A percentile compares a stretch with the other conserved stretches of the same genome.
These are phyloP conservation scores for Pseudogymnoascus sp. DNA, from an alignment of 2,329 filamentous ascomycete genomes.

Conservation along the genomic window DNA sequence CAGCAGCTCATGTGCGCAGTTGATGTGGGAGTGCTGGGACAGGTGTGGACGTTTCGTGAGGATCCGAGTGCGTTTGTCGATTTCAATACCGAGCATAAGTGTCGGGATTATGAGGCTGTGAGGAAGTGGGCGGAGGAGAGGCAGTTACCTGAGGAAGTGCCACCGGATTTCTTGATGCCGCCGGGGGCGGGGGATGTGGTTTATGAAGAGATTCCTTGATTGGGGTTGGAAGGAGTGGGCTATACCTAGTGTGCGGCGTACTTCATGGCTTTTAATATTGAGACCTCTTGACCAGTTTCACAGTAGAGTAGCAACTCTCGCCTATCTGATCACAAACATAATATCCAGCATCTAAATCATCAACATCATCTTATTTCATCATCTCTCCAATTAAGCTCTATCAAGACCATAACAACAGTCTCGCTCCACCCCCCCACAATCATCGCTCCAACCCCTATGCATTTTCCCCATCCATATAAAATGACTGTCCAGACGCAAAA, in stretches of 20 bases:
- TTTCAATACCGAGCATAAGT: slow-evolving; percentile 47
- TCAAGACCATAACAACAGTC: background rate
- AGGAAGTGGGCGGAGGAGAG: slow-evolving; percentile 42
- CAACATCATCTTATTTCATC: background rate
- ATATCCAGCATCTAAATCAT: background rate
- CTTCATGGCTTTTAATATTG: too few relatives aligned
- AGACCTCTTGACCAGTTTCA: too few relatives aligned
- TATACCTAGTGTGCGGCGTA: too few relatives aligned
- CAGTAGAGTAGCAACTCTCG: too few relatives aligned
- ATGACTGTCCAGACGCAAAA: background rate
- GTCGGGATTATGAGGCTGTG: slow-evolving; percentile 45
- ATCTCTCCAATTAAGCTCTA: background rate
- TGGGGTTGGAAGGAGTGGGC: too few relatives aligned
- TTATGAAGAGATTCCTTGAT: slow-evolving; percentile 19
- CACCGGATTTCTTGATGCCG: slow-evolving; percentile 19
- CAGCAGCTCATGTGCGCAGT: slow-evolving; percentile 49
- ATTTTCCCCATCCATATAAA: background rate
- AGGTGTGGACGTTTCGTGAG: slow-evolving; percentile 43
- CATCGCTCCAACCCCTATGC: background rate
- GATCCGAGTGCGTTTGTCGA: slow-evolving; percentile 39
- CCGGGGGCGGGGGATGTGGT: slow-evolving; percentile 15
- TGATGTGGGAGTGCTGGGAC: slow-evolving; percentile 45
- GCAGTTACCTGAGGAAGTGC: slow-evolving; percentile 31
- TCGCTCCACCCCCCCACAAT: background rate
- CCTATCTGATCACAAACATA: background rate